Base-by-base conservation (phyloP, 2,329 filamentous ascomycete species). In the Phoma sp. region DNA sequence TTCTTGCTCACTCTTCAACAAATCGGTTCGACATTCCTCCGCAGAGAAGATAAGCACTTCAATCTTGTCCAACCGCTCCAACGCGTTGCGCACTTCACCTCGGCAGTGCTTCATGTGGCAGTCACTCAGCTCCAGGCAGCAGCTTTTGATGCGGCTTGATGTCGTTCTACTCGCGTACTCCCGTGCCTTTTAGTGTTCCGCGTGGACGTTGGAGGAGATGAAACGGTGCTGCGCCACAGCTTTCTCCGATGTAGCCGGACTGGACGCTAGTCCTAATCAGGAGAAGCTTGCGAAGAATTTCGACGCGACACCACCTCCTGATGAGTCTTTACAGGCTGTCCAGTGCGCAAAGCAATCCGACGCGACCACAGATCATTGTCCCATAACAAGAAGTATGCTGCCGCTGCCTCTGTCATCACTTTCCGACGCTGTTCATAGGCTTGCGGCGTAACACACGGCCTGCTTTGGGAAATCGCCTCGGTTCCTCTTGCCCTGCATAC, bases 251-350 rank as follows among this genome's bases (percentile, higher is more conserved):
- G 13, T 8, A 39, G 38, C 38, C 43, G 38, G 37, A 29, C 25
- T 43, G 14, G 41, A 14, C 35, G 27, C 45, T 14, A 50, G 45
- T 33, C 65, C 44, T 14, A 32, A 62, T 56, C 4, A 25, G 53
- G 65, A 49, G 52, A 41, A 58, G 53, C 56, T 68, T 68, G 64
- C 65, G 64, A 68, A 60, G 55, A 60, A 48, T 55, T 52, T 45
- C 38, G 40, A 35, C 51, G 33, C 51, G 33, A 43, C 33, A 13
- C 47, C 45, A 53, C 55, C 39, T 45, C 47, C 30, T 48, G 39
- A 54, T 49, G 49, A 50, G 40, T 61, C 45, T 44, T 43, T 58
- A 42, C 42, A 53, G 47, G 45, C 47, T 37, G 39, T 48, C 47
- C 54, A 54, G 55, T 39, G 37, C 40, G 52, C 51, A 29, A 53